These are phyloP conservation scores for Gloeopeniophorella convolvens DNA, from an alignment of 768 basidiomycete genomes.

Conservation along the genomic window DNA sequence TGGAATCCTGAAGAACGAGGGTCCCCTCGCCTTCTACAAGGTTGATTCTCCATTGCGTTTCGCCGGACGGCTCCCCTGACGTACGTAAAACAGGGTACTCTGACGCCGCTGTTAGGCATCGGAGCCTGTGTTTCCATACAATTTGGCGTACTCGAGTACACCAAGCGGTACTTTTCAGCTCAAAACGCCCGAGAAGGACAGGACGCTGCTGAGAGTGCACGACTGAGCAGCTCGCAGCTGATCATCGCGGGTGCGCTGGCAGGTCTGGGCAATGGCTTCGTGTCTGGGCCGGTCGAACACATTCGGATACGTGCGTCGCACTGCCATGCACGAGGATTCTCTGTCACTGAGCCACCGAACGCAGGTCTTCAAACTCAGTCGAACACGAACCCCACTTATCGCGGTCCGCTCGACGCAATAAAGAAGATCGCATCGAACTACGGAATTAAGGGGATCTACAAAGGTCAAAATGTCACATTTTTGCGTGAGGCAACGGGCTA, in stretches of 20 bases:
- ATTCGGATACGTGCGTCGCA: slow-evolving; percentile 82
- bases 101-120: slow-evolving; percentile 86
- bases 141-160: slow-evolving; percentile 82
- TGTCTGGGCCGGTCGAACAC: slow-evolving; percentile 95
- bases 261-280: slow-evolving; percentile 85
- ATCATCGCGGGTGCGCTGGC: slow-evolving; percentile 75
- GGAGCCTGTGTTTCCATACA: slow-evolving; percentile 95
- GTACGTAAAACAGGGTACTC: slow-evolving; percentile 56
- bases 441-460: slow-evolving; percentile 83
- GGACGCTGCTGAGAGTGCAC: slow-evolving; percentile 61
- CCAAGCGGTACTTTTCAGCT: slow-evolving; percentile 70
- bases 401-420: slow-evolving; percentile 83
- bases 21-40: slow-evolving; percentile 94
- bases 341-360: background rate
- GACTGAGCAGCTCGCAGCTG: slow-evolving; percentile 57
- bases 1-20: slow-evolving; percentile 87
- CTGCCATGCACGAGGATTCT: slow-evolving; percentile 4
- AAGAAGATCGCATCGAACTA: slow-evolving; percentile 70
- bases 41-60: slow-evolving; percentile 31
- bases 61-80: background rate
- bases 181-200: slow-evolving; percentile 51
- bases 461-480: slow-evolving; percentile 87
- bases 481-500: slow-evolving; percentile 78
- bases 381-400: slow-evolving; percentile 64
- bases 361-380: slow-evolving; percentile 90